These are phyloP conservation scores for Xylaria sp. DNA, from an alignment of 2,329 filamentous ascomycete genomes.

Conservation along the genomic window DNA sequence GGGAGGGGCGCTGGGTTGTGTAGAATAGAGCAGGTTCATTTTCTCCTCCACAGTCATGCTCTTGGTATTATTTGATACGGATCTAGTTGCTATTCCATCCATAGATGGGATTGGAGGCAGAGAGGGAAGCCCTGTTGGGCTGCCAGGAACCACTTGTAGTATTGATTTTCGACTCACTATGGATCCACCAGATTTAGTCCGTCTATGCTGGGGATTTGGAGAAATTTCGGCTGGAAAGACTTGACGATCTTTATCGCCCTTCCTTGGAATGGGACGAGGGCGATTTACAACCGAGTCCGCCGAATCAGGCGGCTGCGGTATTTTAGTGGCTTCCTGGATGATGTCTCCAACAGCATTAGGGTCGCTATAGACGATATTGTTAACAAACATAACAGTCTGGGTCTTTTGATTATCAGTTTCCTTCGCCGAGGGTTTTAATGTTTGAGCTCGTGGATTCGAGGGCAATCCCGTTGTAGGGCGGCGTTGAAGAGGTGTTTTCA, in stretches of 20 bases:
- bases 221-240: slow-evolving; percentile 60
- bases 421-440: slow-evolving; percentile 47
- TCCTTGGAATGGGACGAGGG: slow-evolving; percentile 66
- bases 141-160: slow-evolving; percentile 57
- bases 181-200: slow-evolving; percentile 63
- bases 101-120: slow-evolving; percentile 61
- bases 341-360: slow-evolving; percentile 61
- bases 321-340: slow-evolving; percentile 57
- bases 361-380: slow-evolving; percentile 66
- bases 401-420: slow-evolving; percentile 50
- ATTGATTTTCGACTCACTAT: slow-evolving; percentile 59
- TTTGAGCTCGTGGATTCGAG: slow-evolving; percentile 57
- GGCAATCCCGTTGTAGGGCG: slow-evolving; percentile 61
- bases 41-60: slow-evolving; percentile 71
- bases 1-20: slow-evolving; percentile 47
- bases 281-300: slow-evolving; percentile 62
- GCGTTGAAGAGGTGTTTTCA: slow-evolving; percentile 56
- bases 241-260: slow-evolving; percentile 57
- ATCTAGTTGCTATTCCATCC: slow-evolving; percentile 52
- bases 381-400: slow-evolving; percentile 66
- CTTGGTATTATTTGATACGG: slow-evolving; percentile 64
- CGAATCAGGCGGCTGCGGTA: slow-evolving; percentile 42
- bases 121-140: slow-evolving; percentile 62
- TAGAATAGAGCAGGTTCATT: slow-evolving; percentile 62
- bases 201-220: slow-evolving; percentile 55